phyloP scores from a whole-genome alignment of 345 rosid species.

The Brassica rapa region DNA sequence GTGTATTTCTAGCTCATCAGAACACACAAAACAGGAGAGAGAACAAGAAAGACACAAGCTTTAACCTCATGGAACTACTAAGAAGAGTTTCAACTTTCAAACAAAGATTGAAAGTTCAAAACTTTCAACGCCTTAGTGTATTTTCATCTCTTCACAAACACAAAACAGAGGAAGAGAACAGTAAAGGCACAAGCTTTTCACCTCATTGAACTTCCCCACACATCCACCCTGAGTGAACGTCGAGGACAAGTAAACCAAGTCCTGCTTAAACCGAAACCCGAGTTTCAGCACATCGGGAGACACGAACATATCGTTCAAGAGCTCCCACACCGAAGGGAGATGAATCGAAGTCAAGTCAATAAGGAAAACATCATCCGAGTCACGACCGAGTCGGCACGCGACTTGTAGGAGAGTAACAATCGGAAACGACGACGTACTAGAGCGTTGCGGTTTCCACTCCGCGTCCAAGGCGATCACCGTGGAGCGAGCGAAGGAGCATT shows the following conservation, averaged over 20 bases:
- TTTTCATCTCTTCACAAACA: background rate
- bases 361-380: conserved; percentile 52
- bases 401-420: conserved; percentile 76
- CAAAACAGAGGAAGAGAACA: background rate
- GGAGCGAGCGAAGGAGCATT: conserved; percentile 55
- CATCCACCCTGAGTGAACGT: background rate
- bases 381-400: conserved; percentile 56
- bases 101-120: background rate
- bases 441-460: conserved; percentile 70
- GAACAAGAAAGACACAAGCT: background rate
- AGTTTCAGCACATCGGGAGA: conserved; percentile 79
- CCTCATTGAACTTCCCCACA: background rate
- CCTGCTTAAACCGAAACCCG: conserved; percentile 81
- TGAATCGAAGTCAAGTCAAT: conserved; percentile 65
- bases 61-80: background rate
- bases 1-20: too few relatives aligned
- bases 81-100: too few relatives aligned
- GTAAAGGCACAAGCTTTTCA: background rate
- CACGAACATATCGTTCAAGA: conserved; percentile 52
- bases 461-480: conserved; percentile 73
- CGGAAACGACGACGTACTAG: conserved; percentile 52
- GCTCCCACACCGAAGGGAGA: conserved; percentile 60
- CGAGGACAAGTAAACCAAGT: conserved; percentile 50
- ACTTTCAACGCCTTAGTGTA: background rate
- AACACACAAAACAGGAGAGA: too few relatives aligned